phyloP scores from a whole-genome alignment of 768 basidiomycete species.

The Kwoniella newhampshirensis region DNA sequence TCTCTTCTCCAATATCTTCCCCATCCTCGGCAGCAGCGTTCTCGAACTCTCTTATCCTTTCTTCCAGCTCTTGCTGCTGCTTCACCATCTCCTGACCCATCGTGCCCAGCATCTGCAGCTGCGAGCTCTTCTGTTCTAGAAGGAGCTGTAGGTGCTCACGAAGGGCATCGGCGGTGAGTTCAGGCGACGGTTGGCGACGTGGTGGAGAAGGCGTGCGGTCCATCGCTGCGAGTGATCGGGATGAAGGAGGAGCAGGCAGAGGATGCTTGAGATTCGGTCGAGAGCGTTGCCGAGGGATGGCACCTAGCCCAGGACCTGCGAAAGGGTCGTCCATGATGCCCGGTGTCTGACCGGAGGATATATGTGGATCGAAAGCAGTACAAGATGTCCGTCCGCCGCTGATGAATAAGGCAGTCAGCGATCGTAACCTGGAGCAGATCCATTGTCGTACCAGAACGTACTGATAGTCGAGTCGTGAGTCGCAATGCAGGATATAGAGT shows the following conservation, averaged over 20 bases:
- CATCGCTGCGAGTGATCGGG: constrained; percentile 20
- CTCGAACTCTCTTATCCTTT: constrained; percentile 68
- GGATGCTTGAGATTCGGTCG: constrained; percentile 29
- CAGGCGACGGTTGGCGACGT: neutral
- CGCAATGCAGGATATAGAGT: too few species aligned
- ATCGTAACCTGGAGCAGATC: too few species aligned
- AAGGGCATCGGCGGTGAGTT: constrained; percentile 28
- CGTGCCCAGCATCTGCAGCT: constrained; percentile 85
- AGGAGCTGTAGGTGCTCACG: constrained; percentile 59
- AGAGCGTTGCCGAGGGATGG: constrained; percentile 30
- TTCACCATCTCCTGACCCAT: constrained; percentile 90
- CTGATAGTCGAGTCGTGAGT: too few species aligned
- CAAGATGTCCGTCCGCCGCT: too few species aligned
- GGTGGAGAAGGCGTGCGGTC: constrained; percentile 24
- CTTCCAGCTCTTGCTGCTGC: constrained; percentile 91
- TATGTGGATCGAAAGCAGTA: too few species aligned
- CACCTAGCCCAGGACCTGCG: constrained; percentile 4
- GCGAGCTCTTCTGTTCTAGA: constrained; percentile 85
- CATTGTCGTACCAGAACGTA: too few species aligned
- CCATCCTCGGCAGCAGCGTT: constrained; percentile 65
- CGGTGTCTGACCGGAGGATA: too few species aligned
- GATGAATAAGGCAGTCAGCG: too few species aligned
- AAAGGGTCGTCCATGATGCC: constrained; percentile 35
- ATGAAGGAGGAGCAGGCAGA: constrained; percentile 28
- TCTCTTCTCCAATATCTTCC: constrained; percentile 39